A percentile compares a stretch with the other conserved stretches of the same genome.
These are phyloP conservation scores for Dendrothele bispora DNA, from an alignment of 768 basidiomycete genomes.

Conservation along the genomic window DNA sequence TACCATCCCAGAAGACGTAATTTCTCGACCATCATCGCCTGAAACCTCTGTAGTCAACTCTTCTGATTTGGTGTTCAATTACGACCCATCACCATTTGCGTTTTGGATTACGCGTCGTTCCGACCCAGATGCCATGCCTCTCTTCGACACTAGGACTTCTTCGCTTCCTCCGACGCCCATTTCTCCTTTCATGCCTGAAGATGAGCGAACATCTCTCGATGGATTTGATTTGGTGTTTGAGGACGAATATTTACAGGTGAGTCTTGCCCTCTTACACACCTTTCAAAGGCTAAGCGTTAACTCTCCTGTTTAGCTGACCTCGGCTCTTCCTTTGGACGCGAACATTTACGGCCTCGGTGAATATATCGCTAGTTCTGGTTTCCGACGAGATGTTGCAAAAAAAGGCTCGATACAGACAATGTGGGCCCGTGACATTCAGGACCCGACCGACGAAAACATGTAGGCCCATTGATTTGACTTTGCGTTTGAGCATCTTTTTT, in stretches of 20 bases:
- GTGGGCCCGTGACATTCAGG: constrained; percentile 64
- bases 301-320: constrained; percentile 49
- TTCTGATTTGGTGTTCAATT: constrained; percentile 73
- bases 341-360: constrained; percentile 84
- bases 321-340: constrained; percentile 60
- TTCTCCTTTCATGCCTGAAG: constrained; percentile 49
- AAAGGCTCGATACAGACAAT: constrained; percentile 64
- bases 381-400: constrained; percentile 58
- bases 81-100: constrained; percentile 62
- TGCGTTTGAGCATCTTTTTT: neutral
- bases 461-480: constrained; percentile 37
- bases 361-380: constrained; percentile 66
- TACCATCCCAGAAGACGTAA: constrained; percentile 56
- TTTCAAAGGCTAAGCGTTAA: too few relatives aligned
- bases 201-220: constrained; percentile 56
- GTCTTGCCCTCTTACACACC: too few relatives aligned
- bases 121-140: constrained; percentile 47
- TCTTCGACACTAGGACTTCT: constrained; percentile 69
- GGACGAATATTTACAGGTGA: constrained; percentile 74
- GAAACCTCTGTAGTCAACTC: constrained; percentile 30
- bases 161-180: constrained; percentile 64
- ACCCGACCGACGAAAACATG: constrained; percentile 70
- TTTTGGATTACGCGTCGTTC: constrained; percentile 80
- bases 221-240: constrained; percentile 76
- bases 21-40: constrained; percentile 42